Conservation (phyloP, 202 grass and related monocot genomes). For the Zoysia matrella region DNA sequence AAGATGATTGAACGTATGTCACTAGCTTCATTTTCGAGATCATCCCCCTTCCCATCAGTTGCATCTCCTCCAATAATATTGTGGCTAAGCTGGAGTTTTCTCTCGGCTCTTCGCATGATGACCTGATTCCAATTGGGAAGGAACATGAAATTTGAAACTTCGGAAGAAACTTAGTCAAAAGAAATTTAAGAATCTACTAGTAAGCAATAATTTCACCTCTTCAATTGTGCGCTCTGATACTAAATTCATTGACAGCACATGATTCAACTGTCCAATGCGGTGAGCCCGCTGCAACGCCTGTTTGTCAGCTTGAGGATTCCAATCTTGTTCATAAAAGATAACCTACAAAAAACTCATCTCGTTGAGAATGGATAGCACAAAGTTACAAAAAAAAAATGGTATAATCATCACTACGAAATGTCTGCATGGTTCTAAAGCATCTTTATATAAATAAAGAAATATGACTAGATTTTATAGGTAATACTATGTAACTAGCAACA, state of each 20-base stretch:
- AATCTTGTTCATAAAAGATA: constrained; percentile 99
- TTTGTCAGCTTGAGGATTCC: constrained; percentile 97
- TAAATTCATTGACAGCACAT: constrained; percentile 92
- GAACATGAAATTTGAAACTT: constrained; percentile 1
- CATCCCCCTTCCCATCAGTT: constrained; percentile 51
- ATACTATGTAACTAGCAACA: too few species aligned
- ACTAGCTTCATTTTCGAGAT: constrained; percentile 64
- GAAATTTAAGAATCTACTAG: constrained; percentile 20
- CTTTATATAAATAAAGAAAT: too few species aligned
- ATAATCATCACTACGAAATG: constrained; percentile 25
- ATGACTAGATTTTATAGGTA: too few species aligned
- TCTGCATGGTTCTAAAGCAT: too few species aligned
- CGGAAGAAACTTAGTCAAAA: constrained; percentile 24
- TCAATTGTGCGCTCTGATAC: constrained; percentile 85
- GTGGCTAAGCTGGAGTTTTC: constrained; percentile 85
- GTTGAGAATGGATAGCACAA: constrained; percentile 16
- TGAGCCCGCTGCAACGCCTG: constrained; percentile 96
- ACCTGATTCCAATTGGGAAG: constrained; percentile 54
- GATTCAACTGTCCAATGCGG: constrained; percentile 94
- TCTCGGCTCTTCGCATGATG: constrained; percentile 95
- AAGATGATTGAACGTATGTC: constrained; percentile 86
- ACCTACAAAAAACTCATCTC: constrained; percentile 59
- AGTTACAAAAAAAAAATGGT: constrained; percentile 4
- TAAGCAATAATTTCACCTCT: constrained; percentile 63
- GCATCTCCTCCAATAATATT: constrained; percentile 67